A percentile compares a stretch with the other conserved stretches of the same genome.
Conservation (phyloP, 192 early-diverging fungal species). For the Chytriomyces hyalinus region DNA sequence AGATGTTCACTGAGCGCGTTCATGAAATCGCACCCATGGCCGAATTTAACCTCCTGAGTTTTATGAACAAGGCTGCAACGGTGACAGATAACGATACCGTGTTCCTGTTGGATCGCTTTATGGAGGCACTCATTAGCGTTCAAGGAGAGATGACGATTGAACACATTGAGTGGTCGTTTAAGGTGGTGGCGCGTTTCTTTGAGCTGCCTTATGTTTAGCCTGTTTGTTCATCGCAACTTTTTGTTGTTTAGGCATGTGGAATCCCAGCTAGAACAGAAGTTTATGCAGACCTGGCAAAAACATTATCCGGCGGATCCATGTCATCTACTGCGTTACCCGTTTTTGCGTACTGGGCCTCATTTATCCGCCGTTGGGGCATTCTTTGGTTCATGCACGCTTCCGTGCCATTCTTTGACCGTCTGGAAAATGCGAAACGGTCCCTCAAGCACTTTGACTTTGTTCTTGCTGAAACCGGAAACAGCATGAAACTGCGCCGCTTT, state of each 20-base stretch:
- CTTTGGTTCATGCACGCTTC: constrained; percentile 29
- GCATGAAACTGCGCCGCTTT: constrained; percentile 20
- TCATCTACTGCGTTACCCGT: constrained; percentile 5
- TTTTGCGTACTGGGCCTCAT: constrained; percentile 14
- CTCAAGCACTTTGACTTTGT: neutral
- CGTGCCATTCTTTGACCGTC: constrained; percentile 11
- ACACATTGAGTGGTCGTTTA: neutral
- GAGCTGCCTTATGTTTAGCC: too few species aligned
- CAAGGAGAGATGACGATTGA: constrained; percentile 8
- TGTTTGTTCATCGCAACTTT: too few species aligned
- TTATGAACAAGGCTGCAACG: too few species aligned
- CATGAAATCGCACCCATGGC: constrained; percentile 10
- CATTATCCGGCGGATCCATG: constrained; percentile 22
- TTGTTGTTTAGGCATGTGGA: constrained; percentile 3
- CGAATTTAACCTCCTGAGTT: constrained; percentile 10
- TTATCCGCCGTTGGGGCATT: constrained; percentile 20
- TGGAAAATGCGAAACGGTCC: neutral
- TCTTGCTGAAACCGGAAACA: constrained; percentile 5
- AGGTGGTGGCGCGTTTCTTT: neutral
- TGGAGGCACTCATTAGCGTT: neutral
- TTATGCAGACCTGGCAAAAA: constrained; percentile 7
- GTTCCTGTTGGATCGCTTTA: too few species aligned
- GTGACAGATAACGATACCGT: too few species aligned
- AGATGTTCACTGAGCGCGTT: constrained; percentile 5
- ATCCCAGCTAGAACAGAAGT: constrained; percentile 5